Conservation (phyloP, 257 asterid species). For the Ajuga chamaepitys region DNA sequence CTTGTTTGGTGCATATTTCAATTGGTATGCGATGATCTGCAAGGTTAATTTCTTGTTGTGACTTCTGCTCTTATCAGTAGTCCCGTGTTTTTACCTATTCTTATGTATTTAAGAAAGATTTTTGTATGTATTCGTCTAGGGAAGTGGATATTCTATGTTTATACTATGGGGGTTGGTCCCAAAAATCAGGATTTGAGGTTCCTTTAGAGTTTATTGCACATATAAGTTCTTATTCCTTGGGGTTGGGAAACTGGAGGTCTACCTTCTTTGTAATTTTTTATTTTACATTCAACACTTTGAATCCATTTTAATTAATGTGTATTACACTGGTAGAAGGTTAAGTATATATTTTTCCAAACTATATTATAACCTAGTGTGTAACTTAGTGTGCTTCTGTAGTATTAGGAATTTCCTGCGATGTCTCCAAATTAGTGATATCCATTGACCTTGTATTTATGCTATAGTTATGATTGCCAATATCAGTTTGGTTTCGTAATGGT, state of each 20-base stretch:
- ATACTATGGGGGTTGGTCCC: neutral
- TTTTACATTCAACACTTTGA: too few species aligned
- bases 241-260: neutral
- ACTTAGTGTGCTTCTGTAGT: neutral
- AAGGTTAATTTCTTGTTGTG: neutral
- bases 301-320: too few species aligned
- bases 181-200: neutral
- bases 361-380: neutral
- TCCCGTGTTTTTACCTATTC: neutral
- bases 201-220: neutral
- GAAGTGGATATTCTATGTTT: neutral
- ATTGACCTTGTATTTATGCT: neutral
- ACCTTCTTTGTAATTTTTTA: too few species aligned
- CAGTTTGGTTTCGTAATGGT: slow-evolving; percentile 2
- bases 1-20: neutral
- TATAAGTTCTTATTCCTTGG: neutral
- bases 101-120: neutral
- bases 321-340: too few species aligned
- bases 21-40: too few species aligned
- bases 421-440: slow-evolving; percentile 1
- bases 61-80: neutral
- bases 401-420: neutral
- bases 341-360: too few species aligned
- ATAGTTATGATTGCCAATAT: neutral
- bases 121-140: neutral